A percentile compares a stretch with the other conserved stretches of the same genome.
Conservation (phyloP, 2,329 filamentous ascomycete species). For the Waltergamsia citrina region DNA sequence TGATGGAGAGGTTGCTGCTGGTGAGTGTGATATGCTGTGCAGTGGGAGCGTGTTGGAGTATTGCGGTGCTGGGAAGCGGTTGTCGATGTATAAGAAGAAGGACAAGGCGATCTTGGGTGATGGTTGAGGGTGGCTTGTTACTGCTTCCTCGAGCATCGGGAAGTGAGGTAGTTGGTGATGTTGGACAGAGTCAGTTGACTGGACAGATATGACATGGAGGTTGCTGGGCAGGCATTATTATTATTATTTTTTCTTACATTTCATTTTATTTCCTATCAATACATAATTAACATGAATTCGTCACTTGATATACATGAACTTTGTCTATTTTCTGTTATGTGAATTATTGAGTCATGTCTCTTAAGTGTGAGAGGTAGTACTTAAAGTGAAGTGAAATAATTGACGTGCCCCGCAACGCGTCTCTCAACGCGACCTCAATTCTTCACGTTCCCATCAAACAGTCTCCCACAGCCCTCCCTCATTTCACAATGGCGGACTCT, state of each 20-base stretch:
- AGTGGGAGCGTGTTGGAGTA: slow-evolving; percentile 23
- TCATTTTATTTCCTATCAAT: too few species aligned
- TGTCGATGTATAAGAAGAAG: slow-evolving; percentile 24
- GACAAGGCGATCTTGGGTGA: slow-evolving; percentile 4
- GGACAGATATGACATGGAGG: too few species aligned
- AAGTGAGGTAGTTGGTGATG: too few species aligned
- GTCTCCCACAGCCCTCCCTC: not conserved
- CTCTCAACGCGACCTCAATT: slow-evolving; percentile 1
- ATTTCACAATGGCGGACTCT: slow-evolving; percentile 20
- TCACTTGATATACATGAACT: too few species aligned
- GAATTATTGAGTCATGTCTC: too few species aligned
- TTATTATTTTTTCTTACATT: too few species aligned
- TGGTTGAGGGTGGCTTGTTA: not conserved
- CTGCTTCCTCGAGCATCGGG: too few species aligned
- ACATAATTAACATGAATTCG: too few species aligned
- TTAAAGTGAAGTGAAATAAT: not conserved
- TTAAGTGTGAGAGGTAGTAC: too few species aligned
- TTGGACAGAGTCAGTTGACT: too few species aligned
- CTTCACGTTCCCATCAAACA: not conserved
- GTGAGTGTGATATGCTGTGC: slow-evolving; percentile 31
- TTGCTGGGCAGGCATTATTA: too few species aligned
- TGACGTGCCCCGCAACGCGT: slow-evolving; percentile 4
- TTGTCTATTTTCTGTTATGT: too few species aligned
- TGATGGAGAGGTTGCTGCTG: slow-evolving; percentile 15
- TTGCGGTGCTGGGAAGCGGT: slow-evolving; percentile 28